phyloP scores from a whole-genome alignment of 345 rosid species.

The Fremontodendron californicum region DNA sequence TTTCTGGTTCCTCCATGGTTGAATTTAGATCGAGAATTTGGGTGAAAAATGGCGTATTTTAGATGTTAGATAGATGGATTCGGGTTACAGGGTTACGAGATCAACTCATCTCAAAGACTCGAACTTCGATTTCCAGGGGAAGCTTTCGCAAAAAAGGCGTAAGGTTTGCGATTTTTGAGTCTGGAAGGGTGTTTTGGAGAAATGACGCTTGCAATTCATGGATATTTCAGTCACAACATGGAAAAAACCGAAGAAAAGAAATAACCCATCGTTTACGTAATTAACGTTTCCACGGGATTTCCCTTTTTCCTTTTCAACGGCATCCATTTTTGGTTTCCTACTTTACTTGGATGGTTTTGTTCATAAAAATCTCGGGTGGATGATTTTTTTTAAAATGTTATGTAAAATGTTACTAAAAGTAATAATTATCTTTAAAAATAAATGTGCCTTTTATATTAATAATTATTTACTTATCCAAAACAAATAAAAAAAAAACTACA shows the following conservation, averaged over 20 bases:
- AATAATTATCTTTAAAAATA: too few species aligned
- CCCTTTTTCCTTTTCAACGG: neutral
- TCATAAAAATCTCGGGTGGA: too few species aligned
- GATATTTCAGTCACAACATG: neutral
- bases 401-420: too few species aligned
- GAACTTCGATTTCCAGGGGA: neutral
- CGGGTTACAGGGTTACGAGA: neutral
- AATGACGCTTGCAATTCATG: neutral
- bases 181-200: neutral
- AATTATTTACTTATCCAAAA: too few species aligned
- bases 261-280: neutral
- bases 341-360: too few species aligned
- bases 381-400: too few species aligned
- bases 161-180: neutral
- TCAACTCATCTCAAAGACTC: neutral
- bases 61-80: neutral
- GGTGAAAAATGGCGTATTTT: neutral
- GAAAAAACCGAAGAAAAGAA: neutral
- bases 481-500: too few species aligned
- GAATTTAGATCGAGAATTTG: neutral
- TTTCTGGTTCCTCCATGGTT: slow-evolving; percentile 9
- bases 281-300: neutral
- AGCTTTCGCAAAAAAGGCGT: neutral
- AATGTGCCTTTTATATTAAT: too few species aligned
- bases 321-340: neutral